Conservation (phyloP, 768 basidiomycete species). For the Lanmaoa pseudosensibilis region DNA sequence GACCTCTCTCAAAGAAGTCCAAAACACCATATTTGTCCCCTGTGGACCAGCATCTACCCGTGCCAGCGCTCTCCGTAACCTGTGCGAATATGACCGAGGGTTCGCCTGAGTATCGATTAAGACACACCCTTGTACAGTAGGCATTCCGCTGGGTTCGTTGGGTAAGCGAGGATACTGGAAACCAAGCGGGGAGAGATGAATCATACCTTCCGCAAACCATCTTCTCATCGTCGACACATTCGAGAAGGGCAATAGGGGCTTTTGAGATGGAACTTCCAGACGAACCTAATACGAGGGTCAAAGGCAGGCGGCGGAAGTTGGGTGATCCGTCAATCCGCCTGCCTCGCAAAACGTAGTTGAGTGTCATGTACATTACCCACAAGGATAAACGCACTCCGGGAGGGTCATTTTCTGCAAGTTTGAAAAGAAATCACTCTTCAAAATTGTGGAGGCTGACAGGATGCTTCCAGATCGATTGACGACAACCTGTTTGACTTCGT, state of each 20-base stretch:
- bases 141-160: constrained; percentile 75
- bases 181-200: not conserved
- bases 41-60: constrained; percentile 79
- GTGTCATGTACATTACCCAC: not conserved
- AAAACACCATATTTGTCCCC: constrained; percentile 75
- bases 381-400: constrained; percentile 64
- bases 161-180: constrained; percentile 24
- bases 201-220: constrained; percentile 77
- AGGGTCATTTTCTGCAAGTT: constrained; percentile 96
- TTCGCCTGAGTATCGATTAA: not conserved
- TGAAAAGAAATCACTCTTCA: constrained; percentile 94
- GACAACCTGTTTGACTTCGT: constrained; percentile 88
- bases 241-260: constrained; percentile 37
- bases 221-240: constrained; percentile 44
- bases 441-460: constrained; percentile 86
- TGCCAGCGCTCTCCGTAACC: constrained; percentile 73
- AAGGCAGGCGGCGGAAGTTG: constrained; percentile 83
- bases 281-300: constrained; percentile 46
- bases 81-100: constrained; percentile 28
- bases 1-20: constrained; percentile 95
- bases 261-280: constrained; percentile 29
- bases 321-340: constrained; percentile 92
- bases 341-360: constrained; percentile 3
- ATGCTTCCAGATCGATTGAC: constrained; percentile 81
- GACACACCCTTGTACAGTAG: constrained; percentile 72